phyloP scores from a whole-genome alignment of 73 alveolate genomes.

The Paramecium caudatum region DNA sequence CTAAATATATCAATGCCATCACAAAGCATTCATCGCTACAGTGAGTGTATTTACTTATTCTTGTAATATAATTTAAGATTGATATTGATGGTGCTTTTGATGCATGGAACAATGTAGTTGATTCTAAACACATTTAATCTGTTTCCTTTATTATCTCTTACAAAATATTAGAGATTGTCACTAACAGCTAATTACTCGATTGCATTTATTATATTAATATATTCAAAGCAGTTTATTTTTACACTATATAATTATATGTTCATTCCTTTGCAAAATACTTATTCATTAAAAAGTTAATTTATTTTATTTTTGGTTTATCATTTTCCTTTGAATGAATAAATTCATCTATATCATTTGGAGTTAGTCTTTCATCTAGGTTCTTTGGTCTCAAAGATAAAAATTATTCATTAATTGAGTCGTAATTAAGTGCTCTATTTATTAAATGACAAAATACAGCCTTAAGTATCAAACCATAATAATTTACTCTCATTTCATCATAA shows the following conservation, averaged over 20 bases:
- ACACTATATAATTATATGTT: not conserved
- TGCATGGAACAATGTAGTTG: slow-evolving; percentile 67
- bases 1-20: slow-evolving; percentile 83
- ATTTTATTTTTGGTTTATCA: not conserved
- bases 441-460: not conserved
- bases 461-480: not conserved
- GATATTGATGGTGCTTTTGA: slow-evolving; percentile 82
- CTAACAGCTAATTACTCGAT: slow-evolving; percentile 42
- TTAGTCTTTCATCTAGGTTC: not conserved
- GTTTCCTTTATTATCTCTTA: slow-evolving; percentile 61
- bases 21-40: slow-evolving; percentile 80
- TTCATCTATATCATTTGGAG: not conserved
- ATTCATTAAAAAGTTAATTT: not conserved
- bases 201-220: slow-evolving; percentile 83
- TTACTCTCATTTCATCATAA: not conserved
- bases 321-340: not conserved
- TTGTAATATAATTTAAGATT: slow-evolving; percentile 74
- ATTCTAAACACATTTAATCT: not conserved
- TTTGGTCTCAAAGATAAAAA: not conserved
- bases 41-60: slow-evolving; percentile 82
- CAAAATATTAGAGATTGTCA: slow-evolving; percentile 39
- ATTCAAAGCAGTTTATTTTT: no score
- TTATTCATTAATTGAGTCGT: not conserved
- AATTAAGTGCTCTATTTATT: not conserved
- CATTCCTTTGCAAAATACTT: not conserved